Percentiles rank a stretch among this genome's conserved stretches.
These are phyloP conservation scores for Trichoderma asperelloides DNA, from an alignment of 495 filamentous ascomycete genomes.

Conservation along the genomic window DNA sequence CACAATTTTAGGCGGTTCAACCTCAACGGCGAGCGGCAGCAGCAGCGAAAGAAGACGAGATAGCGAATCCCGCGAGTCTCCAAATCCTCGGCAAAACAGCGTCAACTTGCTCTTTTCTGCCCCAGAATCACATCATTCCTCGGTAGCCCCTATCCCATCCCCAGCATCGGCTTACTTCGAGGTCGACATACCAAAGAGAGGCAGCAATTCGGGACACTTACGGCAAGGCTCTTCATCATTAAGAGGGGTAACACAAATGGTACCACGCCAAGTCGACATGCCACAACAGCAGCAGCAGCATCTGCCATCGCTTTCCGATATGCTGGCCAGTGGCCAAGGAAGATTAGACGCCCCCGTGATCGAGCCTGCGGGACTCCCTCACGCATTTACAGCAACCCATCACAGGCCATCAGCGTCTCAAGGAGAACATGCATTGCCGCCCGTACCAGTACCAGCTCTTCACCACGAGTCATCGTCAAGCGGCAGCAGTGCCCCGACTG, in stretches of 20 bases:
- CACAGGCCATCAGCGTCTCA: slow-evolving; percentile 10
- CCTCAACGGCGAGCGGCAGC: slow-evolving; percentile 18
- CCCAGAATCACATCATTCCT: slow-evolving; percentile 26
- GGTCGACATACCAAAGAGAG: slow-evolving; percentile 23
- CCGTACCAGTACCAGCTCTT: slow-evolving; percentile 20
- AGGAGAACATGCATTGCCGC: neutral
- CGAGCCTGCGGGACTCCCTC: neutral
- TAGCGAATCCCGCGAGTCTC: slow-evolving; percentile 29
- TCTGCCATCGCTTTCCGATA: slow-evolving; percentile 26
- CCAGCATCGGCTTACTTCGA: slow-evolving; percentile 10
- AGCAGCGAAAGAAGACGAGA: slow-evolving; percentile 32
- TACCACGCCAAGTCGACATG: neutral
- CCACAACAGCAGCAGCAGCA: neutral
- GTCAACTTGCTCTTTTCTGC: slow-evolving; percentile 28
- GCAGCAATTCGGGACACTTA: slow-evolving; percentile 24
- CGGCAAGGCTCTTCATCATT: neutral
- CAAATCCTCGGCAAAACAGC: slow-evolving; percentile 30
- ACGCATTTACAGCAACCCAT: neutral
- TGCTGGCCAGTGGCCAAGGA: slow-evolving; percentile 18
- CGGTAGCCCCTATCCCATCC: slow-evolving; percentile 16
- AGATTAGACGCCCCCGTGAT: neutral
- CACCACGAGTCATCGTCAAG: slow-evolving; percentile 32
- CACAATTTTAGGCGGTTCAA: slow-evolving; percentile 12
- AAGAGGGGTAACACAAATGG: neutral
- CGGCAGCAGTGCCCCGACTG: slow-evolving; percentile 25